Base-by-base conservation (phyloP, 192 early-diverging fungal genomes). In the Backusella australiensis region DNA sequence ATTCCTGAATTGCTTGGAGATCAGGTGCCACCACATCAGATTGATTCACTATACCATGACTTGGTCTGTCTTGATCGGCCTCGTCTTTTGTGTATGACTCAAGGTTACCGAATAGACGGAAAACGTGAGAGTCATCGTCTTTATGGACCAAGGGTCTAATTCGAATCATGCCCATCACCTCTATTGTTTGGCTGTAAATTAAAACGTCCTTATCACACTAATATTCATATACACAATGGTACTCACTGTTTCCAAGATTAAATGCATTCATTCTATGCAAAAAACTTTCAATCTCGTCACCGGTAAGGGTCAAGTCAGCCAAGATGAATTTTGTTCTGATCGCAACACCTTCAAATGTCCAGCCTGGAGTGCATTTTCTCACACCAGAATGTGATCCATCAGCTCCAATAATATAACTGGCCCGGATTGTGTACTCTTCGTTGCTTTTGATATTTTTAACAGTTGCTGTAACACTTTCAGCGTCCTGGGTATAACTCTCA, bases 341-440 rank as follows among this genome's bases (percentile, higher is more conserved):
- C 0, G 46, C 39, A 29, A 42, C 36, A 46, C 82, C 82, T 19
- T 80, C 52, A 38, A 74, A 83, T 3, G 63, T 71, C 82, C 82
- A 83, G 1, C 34, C 71, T 14, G 66, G 21, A 3, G 14, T 66
- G 1, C 41, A 46, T 56, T 77, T 80, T 21, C 82, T 73, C n/a
- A 83, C 78, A 9, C 36, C 34, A 14, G 82, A 83, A 66, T 80
- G 82, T 14, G 53, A 53, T 34, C 82, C 82, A 46, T 83, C 82
- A 12, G 78, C 73, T 17, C 82, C 82, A 8, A 83, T 66, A 6
- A 83, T 56, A 66, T 78, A 83, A 4, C n/a, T 63, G 15, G 76
- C 72, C 6, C 7, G 38, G 6, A 80, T 68, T 4, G 44, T 35
- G 12, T 76, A 35, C 0, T 36, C 53, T 21, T 72, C 65, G 6